These are phyloP conservation scores for Apiotrichum domesticum DNA, from an alignment of 1,284 basidiomycete species.

Conservation along the genomic window DNA sequence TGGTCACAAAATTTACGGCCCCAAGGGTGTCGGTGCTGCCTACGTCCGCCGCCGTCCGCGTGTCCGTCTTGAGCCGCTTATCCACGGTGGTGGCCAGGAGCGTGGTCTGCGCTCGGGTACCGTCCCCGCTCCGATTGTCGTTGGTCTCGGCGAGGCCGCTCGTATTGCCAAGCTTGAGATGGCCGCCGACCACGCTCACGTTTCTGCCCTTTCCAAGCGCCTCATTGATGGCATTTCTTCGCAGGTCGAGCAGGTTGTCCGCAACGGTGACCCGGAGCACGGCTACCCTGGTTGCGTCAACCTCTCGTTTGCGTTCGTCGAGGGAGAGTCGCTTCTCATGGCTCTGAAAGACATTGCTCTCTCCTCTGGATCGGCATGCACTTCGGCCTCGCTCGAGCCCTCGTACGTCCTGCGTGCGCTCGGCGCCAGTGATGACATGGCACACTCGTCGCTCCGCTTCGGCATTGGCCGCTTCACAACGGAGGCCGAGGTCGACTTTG, in stretches of 20 bases:
- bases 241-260: constrained; percentile 80
- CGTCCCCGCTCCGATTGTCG: constrained; percentile 78
- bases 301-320: constrained; percentile 93
- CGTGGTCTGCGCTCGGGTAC: constrained; percentile 92
- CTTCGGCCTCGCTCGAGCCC: constrained; percentile 95
- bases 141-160: constrained; percentile 93
- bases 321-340: constrained; percentile 96
- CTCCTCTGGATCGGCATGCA: constrained; percentile 96
- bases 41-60: constrained; percentile 90
- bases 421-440: constrained; percentile 97
- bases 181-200: constrained; percentile 76
- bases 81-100: constrained; percentile 97
- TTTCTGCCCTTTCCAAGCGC: constrained; percentile 71
- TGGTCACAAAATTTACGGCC: constrained; percentile 97
- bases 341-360: constrained; percentile 97
- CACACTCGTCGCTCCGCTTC: constrained; percentile 95
- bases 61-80: constrained; percentile 88
- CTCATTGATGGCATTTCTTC: constrained; percentile 75
- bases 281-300: constrained; percentile 93
- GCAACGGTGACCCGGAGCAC: constrained; percentile 76
- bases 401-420: constrained; percentile 96
- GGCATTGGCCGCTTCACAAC: constrained; percentile 98
- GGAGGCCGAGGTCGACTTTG: constrained; percentile 93
- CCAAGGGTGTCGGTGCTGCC: constrained; percentile 91
- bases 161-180: constrained; percentile 88